Percentiles rank a stretch among this genome's conserved stretches.
Evolutionary conservation across 78 protist species (phyloP).

Genomic region (Guillardia theta): DNA sequence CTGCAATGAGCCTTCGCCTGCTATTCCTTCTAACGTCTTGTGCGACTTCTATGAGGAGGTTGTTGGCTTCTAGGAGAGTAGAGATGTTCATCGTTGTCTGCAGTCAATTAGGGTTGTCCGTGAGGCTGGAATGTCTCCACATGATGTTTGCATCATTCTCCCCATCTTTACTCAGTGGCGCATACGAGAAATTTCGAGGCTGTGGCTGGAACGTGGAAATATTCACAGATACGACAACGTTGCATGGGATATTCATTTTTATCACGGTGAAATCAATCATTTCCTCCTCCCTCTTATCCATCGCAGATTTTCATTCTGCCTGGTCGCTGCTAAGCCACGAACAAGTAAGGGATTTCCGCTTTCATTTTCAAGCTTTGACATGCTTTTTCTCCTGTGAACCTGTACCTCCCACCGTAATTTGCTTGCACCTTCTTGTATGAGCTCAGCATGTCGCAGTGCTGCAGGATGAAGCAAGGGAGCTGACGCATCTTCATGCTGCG

Average conservation of each 20-base stretch:
- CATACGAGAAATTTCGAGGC: background rate
- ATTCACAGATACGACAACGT: background rate
- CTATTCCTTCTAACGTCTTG: background rate
- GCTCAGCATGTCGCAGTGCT: background rate
- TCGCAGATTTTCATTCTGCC: background rate
- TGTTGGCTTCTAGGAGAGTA: too few relatives aligned
- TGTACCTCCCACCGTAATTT: background rate
- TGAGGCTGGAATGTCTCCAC: background rate
- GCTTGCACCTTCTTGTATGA: too few relatives aligned
- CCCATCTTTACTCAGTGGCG: background rate
- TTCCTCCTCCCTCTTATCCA: background rate
- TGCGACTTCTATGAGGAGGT: background rate
- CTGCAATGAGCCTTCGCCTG: conserved; percentile 12
- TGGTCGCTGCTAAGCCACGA: background rate
- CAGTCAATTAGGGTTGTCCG: background rate
- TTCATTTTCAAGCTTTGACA: too few relatives aligned
- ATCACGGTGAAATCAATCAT: too few relatives aligned
- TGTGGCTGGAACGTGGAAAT: background rate
- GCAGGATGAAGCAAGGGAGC: background rate
- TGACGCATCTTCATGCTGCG: background rate
- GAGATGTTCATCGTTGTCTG: too few relatives aligned
- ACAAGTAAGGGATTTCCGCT: too few relatives aligned
- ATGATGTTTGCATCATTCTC: background rate
- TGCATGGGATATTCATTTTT: background rate
- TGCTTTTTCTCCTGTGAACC: background rate